Percentiles rank a stretch among this genome's conserved stretches.
Evolutionary conservation across 1,284 basidiomycete genomes (phyloP).

Genomic region (Calocybe gambosa): DNA sequence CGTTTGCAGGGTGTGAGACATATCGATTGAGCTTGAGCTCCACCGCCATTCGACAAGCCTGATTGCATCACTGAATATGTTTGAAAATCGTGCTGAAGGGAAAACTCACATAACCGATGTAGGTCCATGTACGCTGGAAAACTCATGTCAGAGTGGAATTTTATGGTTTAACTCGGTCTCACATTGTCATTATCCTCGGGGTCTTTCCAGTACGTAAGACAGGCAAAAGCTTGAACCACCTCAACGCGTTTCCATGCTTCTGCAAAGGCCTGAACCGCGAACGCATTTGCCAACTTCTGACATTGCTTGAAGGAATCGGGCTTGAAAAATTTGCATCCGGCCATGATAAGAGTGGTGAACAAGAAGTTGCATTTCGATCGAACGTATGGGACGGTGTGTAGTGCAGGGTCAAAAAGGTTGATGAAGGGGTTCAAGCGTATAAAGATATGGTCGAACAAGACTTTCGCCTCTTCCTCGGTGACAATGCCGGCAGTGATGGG

Average conservation of each 20-base stretch:
- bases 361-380: conserved; percentile 71
- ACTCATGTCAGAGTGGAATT: conserved; percentile 8
- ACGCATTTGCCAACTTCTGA: conserved; percentile 63
- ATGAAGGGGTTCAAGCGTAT: conserved; percentile 79
- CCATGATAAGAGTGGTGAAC: conserved; percentile 78
- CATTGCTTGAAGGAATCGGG: conserved; percentile 61
- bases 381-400: conserved; percentile 71
- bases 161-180: neutral
- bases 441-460: conserved; percentile 71
- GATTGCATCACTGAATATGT: conserved; percentile 11
- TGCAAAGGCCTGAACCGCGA: conserved; percentile 68
- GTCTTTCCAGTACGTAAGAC: conserved; percentile 84
- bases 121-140: conserved; percentile 70
- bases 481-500: conserved; percentile 66
- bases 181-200: conserved; percentile 63
- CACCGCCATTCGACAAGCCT: conserved; percentile 83
- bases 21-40: conserved; percentile 73
- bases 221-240: conserved; percentile 78
- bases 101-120: conserved; percentile 68
- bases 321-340: conserved; percentile 80
- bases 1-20: conserved; percentile 45
- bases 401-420: conserved; percentile 74
- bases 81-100: conserved; percentile 13
- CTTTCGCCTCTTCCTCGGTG: conserved; percentile 57
- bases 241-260: conserved; percentile 75